Conservation (phyloP, 192 early-diverging fungal species). For the Umbelopsis vinacea region DNA sequence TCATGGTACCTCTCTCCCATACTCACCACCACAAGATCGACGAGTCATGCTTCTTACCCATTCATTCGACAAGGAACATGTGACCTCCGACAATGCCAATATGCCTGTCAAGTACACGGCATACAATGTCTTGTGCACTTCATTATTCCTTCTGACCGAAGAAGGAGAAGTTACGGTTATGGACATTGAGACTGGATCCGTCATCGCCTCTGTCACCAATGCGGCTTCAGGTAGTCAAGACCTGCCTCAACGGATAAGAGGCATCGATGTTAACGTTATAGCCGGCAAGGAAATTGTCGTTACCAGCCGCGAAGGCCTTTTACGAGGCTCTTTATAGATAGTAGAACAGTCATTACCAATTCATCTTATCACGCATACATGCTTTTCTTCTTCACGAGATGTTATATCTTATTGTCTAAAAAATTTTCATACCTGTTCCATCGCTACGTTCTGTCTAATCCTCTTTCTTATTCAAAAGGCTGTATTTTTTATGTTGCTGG, state of each 20-base stretch:
- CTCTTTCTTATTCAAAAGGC: no score
- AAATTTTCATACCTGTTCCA: no score
- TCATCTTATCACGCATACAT: background rate
- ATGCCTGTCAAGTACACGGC: slow-evolving; percentile 41
- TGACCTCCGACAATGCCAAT: background rate
- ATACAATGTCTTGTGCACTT: slow-evolving; percentile 38
- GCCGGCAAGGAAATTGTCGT: slow-evolving; percentile 39
- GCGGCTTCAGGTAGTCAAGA: slow-evolving; percentile 8
- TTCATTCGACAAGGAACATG: slow-evolving; percentile 14
- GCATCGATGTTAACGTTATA: slow-evolving; percentile 43
- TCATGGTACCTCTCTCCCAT: background rate
- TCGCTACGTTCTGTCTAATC: no score
- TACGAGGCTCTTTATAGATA: slow-evolving; percentile 32
- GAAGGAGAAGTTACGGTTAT: slow-evolving; percentile 38
- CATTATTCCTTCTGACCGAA: slow-evolving; percentile 39
- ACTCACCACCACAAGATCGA: background rate
- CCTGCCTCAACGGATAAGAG: slow-evolving; percentile 16
- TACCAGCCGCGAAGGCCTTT: slow-evolving; percentile 35
- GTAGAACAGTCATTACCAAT: background rate
- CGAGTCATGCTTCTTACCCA: slow-evolving; percentile 17
- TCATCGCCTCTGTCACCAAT: slow-evolving; percentile 32
- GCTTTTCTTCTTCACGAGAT: no score
- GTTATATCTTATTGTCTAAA: no score
- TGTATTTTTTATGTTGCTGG: no score
- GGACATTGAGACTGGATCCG: slow-evolving; percentile 40